Percentiles rank a stretch among this genome's conserved stretches.
Conservation (phyloP, 2,329 filamentous ascomycete genomes). For the Aspergillus flavus region DNA sequence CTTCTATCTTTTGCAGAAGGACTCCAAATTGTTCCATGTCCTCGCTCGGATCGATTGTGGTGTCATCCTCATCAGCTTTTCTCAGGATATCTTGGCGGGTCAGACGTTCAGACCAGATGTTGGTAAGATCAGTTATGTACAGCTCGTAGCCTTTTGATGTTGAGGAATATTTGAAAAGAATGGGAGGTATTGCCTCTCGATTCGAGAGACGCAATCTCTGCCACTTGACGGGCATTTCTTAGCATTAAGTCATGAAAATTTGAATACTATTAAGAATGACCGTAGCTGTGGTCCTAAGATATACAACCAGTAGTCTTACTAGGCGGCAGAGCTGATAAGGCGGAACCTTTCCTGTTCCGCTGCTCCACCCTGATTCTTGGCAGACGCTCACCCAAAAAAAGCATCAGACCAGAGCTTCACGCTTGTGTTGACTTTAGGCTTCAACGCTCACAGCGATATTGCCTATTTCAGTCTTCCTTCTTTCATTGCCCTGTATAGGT, state of each 20-base stretch:
- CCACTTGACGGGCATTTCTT: conserved; percentile 40
- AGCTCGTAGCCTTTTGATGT: conserved; percentile 51
- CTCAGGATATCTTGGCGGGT: conserved; percentile 49
- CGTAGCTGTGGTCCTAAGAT: background rate
- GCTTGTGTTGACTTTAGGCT: background rate
- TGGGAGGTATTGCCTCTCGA: conserved; percentile 32
- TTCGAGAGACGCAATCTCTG: conserved; percentile 33
- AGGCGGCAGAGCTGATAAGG: conserved; percentile 11
- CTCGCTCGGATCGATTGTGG: conserved; percentile 63
- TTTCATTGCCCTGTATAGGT: background rate
- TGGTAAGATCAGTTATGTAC: conserved; percentile 60
- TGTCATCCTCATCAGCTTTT: conserved; percentile 51
- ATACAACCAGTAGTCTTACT: conserved; percentile 1
- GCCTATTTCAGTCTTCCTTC: background rate
- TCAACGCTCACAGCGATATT: background rate
- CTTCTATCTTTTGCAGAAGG: conserved; percentile 57
- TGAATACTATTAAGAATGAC: background rate
- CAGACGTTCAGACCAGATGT: conserved; percentile 59
- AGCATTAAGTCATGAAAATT: background rate
- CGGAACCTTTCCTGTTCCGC: background rate
- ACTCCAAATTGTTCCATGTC: conserved; percentile 58
- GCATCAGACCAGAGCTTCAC: background rate
- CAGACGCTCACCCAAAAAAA: background rate
- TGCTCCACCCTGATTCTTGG: background rate
- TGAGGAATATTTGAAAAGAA: conserved; percentile 43